Conservation (phyloP, 139 green algal species). For the Choricystis sp. region DNA sequence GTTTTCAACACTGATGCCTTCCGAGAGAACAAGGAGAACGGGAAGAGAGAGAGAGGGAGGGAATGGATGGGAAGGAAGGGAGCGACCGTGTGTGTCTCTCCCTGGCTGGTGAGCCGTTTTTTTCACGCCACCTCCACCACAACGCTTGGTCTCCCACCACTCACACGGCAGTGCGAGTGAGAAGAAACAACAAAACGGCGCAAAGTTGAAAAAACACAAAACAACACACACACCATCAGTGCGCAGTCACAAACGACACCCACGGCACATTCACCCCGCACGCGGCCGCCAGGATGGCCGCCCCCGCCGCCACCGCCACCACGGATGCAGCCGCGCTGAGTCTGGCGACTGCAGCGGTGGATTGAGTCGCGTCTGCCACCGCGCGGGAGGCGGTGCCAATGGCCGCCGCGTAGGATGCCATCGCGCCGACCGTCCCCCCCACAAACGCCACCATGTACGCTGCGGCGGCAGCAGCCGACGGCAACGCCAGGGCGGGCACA, state of each 20-base stretch:
- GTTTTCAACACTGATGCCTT: too few relatives aligned
- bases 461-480: conserved; percentile 66
- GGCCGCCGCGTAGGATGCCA: conserved; percentile 84
- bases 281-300: conserved; percentile 40
- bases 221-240: neutral
- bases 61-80: too few relatives aligned
- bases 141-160: too few relatives aligned
- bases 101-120: too few relatives aligned
- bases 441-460: conserved; percentile 91
- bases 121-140: too few relatives aligned
- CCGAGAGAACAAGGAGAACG: too few relatives aligned
- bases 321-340: conserved; percentile 42
- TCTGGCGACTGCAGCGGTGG: too few relatives aligned
- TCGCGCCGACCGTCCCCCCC: conserved; percentile 80
- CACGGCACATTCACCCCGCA: conserved; percentile 47
- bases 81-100: too few relatives aligned
- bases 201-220: too few relatives aligned
- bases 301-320: conserved; percentile 50
- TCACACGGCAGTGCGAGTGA: too few relatives aligned
- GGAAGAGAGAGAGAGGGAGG: too few relatives aligned
- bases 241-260: neutral
- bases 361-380: conserved; percentile 48
- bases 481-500: conserved; percentile 83
- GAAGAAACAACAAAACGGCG: too few relatives aligned
- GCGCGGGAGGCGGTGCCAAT: conserved; percentile 31